A percentile compares a stretch with the other conserved stretches of the same genome.
phyloP scores from a whole-genome alignment of 768 basidiomycete species.

The Cantharellus cinnabarinus region DNA sequence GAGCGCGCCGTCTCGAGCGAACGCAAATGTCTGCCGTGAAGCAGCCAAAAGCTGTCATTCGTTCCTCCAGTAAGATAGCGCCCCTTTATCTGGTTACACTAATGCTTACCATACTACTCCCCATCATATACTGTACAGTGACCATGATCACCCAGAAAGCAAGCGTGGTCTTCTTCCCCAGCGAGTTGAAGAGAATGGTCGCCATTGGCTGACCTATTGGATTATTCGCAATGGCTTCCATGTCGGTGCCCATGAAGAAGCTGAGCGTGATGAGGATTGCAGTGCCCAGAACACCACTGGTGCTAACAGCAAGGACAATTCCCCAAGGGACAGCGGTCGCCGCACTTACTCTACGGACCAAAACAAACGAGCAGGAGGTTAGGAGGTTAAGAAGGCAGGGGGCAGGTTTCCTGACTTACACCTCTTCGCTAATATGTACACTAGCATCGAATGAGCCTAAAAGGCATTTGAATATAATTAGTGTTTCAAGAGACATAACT shows the following conservation, averaged over 20 bases:
- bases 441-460: conserved; percentile 29
- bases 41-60: not conserved
- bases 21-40: not conserved
- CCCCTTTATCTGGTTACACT: not conserved
- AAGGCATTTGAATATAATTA: not conserved
- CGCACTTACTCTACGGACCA: conserved; percentile 27
- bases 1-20: conserved; percentile 16
- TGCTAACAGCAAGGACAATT: conserved; percentile 35
- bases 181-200: conserved; percentile 26
- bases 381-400: not conserved
- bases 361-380: not conserved
- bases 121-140: conserved; percentile 35
- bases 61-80: not conserved
- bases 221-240: conserved; percentile 24
- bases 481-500: not conserved
- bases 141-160: conserved; percentile 37
- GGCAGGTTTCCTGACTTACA: conserved; percentile 11
- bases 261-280: conserved; percentile 42
- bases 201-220: conserved; percentile 31
- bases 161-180: conserved; percentile 29
- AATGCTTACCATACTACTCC: conserved; percentile 29
- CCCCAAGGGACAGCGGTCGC: conserved; percentile 48
- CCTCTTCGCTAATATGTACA: conserved; percentile 54
- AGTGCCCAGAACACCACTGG: conserved; percentile 25
- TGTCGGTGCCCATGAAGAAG: conserved; percentile 40